Evolutionary conservation across 352 stramenopile genomes (phyloP).

Genomic region (Phytophthora pinifolia): DNA sequence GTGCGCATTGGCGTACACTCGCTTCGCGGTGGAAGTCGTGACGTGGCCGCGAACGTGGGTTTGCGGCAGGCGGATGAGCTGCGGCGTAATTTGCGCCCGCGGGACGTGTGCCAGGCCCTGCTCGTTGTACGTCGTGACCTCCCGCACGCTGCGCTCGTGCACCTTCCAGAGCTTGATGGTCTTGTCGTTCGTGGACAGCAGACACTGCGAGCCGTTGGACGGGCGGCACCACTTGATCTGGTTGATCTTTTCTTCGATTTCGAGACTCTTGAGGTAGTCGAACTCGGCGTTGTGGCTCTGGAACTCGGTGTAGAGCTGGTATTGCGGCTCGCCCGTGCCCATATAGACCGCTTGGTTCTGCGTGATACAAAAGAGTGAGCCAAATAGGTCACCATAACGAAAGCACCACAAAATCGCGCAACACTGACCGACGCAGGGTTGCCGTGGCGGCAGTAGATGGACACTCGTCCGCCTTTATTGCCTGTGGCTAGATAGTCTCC

Average conservation of each 20-base stretch:
- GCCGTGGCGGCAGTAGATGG: conserved; percentile 83
- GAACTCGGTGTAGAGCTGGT: conserved; percentile 91
- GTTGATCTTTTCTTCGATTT: conserved; percentile 99
- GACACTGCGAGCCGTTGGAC: conserved; percentile 88
- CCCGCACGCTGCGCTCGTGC: conserved; percentile 72
- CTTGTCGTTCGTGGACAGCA: conserved; percentile 97
- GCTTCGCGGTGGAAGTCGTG: conserved; percentile 76
- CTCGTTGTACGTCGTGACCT: conserved; percentile 76
- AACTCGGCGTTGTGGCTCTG: conserved; percentile 97
- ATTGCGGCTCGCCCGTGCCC: conserved; percentile 39
- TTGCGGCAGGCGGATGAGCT: conserved; percentile 60
- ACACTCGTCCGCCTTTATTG: conserved; percentile 92
- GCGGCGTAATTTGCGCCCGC: conserved; percentile 23
- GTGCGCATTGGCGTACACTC: conserved; percentile 93
- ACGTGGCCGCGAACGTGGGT: conserved; percentile 55
- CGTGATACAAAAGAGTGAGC: background rate
- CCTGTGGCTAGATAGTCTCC: conserved; percentile 93
- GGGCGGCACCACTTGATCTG: conserved; percentile 94
- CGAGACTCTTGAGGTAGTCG: conserved; percentile 97
- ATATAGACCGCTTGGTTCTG: conserved; percentile 39
- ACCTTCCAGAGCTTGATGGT: conserved; percentile 98
- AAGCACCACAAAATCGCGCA: background rate
- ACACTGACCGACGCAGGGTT: conserved; percentile 27
- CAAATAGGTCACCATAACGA: background rate
- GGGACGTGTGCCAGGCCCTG: conserved; percentile 33